Base-by-base conservation (phyloP, 176 grass and related monocot species). In the Oryza glumipatula region DNA sequence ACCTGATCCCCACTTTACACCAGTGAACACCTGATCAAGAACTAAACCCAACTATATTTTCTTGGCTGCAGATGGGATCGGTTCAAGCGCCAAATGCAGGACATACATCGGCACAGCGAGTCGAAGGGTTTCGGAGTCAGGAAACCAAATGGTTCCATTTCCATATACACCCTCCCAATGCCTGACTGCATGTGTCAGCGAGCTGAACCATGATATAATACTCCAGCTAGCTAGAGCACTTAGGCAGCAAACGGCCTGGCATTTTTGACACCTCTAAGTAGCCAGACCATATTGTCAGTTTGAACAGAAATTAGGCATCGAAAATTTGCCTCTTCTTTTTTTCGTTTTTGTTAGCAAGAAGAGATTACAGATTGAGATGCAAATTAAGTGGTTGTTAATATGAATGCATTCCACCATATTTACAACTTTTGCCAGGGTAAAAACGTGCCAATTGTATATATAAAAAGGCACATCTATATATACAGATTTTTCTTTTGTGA, bases 161-260 rank as follows among this genome's bases (percentile, higher is more conserved):
- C 93, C 68, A 82, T 93, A 28, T 98, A 95, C 77, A 92, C 77
- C 65, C 90, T 90, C 44, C 95, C 95, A 2, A 93, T 95, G 87
- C 95, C 95, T 5, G 93, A 95, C 83, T 98, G 95, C 89, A 93
- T 95, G 93, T 95, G 95, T 76, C 77, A 79, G 41, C 79, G 86
- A 85, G 17, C 82, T 58, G 84, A 93, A 81, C 4, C 74, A 81
- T 82, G 78, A 88, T 54, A 44, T 65, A 80, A 49, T 9, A 16
- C 35, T 36, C 35, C 35, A 41, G 39, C 39, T 16, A 19, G 21
- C 21, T 61, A 22, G 67, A 56, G 43, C 74, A 82, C 45, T 19
- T 4, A 54, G 17, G 11, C 0, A 32, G 39, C 12, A 51, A 63
- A 35, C 15, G 12, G 5, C 14, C 4, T 58, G 74, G 11, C 39